Conservation (phyloP, 2,329 filamentous ascomycete genomes). For the Alternaria consortialis region DNA sequence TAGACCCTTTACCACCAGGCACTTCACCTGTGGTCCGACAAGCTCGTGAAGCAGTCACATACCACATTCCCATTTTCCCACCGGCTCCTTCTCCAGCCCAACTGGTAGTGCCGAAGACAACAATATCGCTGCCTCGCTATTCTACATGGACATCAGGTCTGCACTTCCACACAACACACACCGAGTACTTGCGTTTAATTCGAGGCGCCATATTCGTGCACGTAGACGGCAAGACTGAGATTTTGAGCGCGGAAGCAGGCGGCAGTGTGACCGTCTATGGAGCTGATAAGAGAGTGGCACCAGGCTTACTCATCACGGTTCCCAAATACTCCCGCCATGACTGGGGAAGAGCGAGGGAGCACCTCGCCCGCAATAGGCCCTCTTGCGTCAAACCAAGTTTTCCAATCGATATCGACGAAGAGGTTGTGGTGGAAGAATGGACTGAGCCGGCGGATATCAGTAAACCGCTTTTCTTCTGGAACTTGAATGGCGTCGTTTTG, state of each 20-base stretch:
- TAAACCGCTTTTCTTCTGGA: slow-evolving; percentile 62
- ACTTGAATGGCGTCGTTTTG: slow-evolving; percentile 54
- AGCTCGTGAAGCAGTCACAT: slow-evolving; percentile 32
- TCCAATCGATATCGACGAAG: slow-evolving; percentile 29
- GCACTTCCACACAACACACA: slow-evolving; percentile 61
- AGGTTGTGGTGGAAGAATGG: slow-evolving; percentile 58
- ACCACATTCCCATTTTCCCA: slow-evolving; percentile 50
- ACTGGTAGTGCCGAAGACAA: slow-evolving; percentile 38
- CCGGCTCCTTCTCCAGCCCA: neutral
- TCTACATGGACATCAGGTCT: slow-evolving; percentile 61
- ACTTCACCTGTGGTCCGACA: slow-evolving; percentile 26
- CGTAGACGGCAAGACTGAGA: slow-evolving; percentile 14
- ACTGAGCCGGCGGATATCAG: slow-evolving; percentile 57
- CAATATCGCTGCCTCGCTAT: slow-evolving; percentile 54
- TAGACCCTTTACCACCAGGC: slow-evolving; percentile 15
- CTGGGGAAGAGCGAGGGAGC: slow-evolving; percentile 54
- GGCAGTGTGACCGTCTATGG: slow-evolving; percentile 9
- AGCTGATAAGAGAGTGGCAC: neutral
- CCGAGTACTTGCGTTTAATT: slow-evolving; percentile 58
- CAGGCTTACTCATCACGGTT: slow-evolving; percentile 46
- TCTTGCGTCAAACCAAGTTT: neutral
- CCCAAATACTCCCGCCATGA: slow-evolving; percentile 55
- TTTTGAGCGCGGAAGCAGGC: slow-evolving; percentile 21
- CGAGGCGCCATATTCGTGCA: slow-evolving; percentile 48
- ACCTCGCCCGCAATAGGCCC: neutral